These are phyloP conservation scores for Pichia sp. DNA, from an alignment of 1,139 yeast species.

Conservation along the genomic window DNA sequence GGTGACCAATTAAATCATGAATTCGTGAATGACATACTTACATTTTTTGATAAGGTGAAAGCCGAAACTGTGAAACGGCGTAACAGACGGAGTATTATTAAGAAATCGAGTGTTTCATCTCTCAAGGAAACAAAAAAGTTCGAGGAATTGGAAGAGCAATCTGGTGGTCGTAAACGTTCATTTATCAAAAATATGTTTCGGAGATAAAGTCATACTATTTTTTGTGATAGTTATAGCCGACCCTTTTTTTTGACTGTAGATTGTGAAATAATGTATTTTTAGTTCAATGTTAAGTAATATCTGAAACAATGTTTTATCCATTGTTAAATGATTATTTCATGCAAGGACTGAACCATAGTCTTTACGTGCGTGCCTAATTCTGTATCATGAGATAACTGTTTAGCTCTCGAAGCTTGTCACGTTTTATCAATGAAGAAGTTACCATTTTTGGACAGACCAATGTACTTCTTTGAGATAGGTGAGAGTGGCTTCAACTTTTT, in stretches of 20 bases:
- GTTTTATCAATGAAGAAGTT: too few species aligned
- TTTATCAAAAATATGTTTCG: conserved; percentile 3
- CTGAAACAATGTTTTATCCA: background rate
- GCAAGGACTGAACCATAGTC: too few species aligned
- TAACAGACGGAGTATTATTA: background rate
- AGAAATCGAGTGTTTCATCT: background rate
- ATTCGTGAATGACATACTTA: background rate
- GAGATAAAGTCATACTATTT: too few species aligned
- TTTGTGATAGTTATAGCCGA: background rate
- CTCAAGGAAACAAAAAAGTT: background rate
- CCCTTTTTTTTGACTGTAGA: background rate
- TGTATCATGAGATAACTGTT: too few species aligned
- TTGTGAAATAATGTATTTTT: background rate
- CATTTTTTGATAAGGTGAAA: background rate
- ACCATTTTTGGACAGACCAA: too few species aligned
- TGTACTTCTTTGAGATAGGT: too few species aligned
- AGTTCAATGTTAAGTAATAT: background rate
- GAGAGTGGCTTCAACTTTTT: too few species aligned
- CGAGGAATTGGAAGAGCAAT: background rate
- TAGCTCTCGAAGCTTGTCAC: too few species aligned
- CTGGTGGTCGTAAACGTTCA: background rate
- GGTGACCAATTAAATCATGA: conserved; percentile 2
- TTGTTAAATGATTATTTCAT: background rate
- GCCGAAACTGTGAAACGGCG: background rate
- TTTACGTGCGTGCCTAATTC: too few species aligned